These are phyloP conservation scores for Echinochloa phyllopogon DNA, from an alignment of 176 grass and related monocot genomes.

Conservation along the genomic window DNA sequence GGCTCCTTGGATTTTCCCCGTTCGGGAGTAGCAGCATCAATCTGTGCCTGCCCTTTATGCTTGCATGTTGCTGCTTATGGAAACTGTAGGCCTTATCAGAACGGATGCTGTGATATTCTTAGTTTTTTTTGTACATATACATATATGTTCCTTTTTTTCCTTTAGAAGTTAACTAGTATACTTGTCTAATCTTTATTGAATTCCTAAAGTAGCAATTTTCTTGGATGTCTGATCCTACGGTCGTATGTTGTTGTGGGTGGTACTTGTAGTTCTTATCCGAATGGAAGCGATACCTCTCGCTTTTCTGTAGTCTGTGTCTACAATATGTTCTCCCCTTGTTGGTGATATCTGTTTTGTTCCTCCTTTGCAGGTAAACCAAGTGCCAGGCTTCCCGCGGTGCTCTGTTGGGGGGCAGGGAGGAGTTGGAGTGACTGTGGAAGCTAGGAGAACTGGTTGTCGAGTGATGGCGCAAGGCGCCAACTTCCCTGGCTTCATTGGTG, in stretches of 20 bases:
- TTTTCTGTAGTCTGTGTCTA: background rate
- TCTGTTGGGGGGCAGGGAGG: slow-evolving; percentile 1
- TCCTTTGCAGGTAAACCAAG: slow-evolving; percentile 27
- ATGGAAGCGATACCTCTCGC: background rate
- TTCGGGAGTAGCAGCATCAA: background rate
- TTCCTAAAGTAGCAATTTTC: background rate
- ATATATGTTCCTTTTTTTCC: background rate
- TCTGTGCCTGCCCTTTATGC: background rate
- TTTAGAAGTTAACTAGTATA: background rate
- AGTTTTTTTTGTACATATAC: background rate
- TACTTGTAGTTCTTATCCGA: background rate
- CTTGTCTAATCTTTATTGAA: background rate
- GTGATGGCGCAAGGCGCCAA: slow-evolving; percentile 65
- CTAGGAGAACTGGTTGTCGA: background rate
- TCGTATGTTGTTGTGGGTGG: background rate
- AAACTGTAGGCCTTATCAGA: background rate
- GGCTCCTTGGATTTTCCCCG: background rate
- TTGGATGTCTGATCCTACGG: background rate
- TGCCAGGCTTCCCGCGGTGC: background rate
- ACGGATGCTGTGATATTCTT: background rate
- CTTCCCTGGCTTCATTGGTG: slow-evolving; percentile 59
- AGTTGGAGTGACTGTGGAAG: background rate
- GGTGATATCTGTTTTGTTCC: background rate
- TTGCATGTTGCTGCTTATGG: background rate
- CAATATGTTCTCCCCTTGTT: background rate